Evolutionary conservation across 257 asterid genomes (phyloP), one percentile per base, ranked within the genome.

Genomic region (Jacaranda copaia): DNA sequence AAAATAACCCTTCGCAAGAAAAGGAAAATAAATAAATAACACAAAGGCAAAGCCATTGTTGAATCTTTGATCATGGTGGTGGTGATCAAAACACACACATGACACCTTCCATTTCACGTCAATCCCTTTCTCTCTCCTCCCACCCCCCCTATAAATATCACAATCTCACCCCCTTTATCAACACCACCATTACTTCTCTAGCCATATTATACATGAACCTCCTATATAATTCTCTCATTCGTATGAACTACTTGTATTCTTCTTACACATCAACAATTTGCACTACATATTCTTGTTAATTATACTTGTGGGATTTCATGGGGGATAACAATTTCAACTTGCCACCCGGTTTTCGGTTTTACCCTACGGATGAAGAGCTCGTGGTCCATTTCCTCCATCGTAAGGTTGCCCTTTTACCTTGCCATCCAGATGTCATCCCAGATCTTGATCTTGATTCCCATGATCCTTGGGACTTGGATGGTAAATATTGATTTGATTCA

Each of bases 381-480:
- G 94, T 96, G 4, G 97, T 92, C 77, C 99, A 96, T 72, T 96
- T 96, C 90, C 99, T 96, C 81, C 96, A 90, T 40, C 96, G 99
- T 4, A 95, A 89, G 79, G 92, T 88, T 18, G 82, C 92, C 36
- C 90, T 88, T 56, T 78, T 93, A 1, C 99, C 99, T 12, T 93
- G 93, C 81, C 92, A 93, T 70, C 97, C 98, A 0, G 97, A 96
- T 14, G 86, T 96, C 85, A 96, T 96, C 89, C 99, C 99, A 1
- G 99, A 96, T 73, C 99, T 96, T 57, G 96, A 90, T 40, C 97
- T 96, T 59, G 81, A 83, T 81, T 97, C 98, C 16, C 87, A 89
- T 58, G 98, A 96, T 74, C 99, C 99, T 15, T 96, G 99, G 99
- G 97, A 93, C 75, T 80, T 96, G 39, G 83, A 91, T 48, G 99